Conservation (phyloP, 352 stramenopile genomes). For the Achlya hypogyna region DNA sequence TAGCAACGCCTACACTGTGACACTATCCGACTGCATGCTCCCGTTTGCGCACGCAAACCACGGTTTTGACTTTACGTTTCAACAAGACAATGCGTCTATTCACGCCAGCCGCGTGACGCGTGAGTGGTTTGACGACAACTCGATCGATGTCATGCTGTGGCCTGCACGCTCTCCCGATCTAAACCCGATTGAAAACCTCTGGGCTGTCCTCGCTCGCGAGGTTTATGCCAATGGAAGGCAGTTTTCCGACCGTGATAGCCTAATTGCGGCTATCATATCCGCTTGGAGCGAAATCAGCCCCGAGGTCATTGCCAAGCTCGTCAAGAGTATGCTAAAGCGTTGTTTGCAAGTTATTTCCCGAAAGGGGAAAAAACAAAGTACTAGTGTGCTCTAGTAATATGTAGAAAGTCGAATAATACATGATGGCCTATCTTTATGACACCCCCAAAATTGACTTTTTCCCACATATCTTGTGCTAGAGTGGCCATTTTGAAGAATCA, state of each 20-base stretch:
- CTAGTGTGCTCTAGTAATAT: no score
- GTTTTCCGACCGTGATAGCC: no score
- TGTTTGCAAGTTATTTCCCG: conserved; percentile 7
- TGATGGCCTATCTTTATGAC: no score
- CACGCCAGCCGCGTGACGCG: neutral
- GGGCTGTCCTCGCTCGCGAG: neutral
- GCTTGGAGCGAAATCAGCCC: neutral
- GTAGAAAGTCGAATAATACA: no score
- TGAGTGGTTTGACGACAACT: neutral
- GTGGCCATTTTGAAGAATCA: no score
- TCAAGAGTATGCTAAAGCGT: conserved; percentile 2
- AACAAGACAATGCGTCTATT: neutral
- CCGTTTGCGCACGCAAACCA: neutral
- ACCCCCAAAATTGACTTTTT: no score
- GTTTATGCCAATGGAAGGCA: conserved; percentile 11
- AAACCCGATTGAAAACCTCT: conserved; percentile 16
- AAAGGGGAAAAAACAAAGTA: conserved; percentile 1
- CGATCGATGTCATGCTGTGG: neutral
- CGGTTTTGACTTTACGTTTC: neutral
- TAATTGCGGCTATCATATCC: neutral
- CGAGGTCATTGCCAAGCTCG: neutral
- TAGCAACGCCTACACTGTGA: neutral
- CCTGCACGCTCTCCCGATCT: neutral
- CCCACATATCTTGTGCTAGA: no score
- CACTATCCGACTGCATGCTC: conserved; percentile 9